Conservation (phyloP, 768 basidiomycete genomes). For the Bullera alba region DNA sequence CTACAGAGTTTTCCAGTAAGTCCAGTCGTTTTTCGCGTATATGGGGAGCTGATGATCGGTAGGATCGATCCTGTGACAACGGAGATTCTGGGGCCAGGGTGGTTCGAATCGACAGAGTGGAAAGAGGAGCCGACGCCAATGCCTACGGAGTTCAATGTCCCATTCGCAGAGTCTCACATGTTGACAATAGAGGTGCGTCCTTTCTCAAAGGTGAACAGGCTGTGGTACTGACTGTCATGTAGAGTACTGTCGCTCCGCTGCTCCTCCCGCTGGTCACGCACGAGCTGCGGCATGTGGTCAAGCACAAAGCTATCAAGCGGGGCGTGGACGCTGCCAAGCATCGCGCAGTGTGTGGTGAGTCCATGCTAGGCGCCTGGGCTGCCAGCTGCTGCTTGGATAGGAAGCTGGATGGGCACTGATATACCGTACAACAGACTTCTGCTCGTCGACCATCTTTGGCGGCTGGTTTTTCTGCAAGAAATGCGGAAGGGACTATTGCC, state of each 20-base stretch:
- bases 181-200: slow-evolving; percentile 24
- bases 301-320: slow-evolving; percentile 26
- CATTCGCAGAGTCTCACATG: slow-evolving; percentile 16
- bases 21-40: background rate
- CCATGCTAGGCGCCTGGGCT: too few relatives aligned
- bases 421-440: slow-evolving; percentile 63
- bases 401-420: background rate
- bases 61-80: slow-evolving; percentile 34
- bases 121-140: slow-evolving; percentile 19
- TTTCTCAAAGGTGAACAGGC: background rate
- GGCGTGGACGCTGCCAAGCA: slow-evolving; percentile 29
- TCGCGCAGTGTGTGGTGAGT: slow-evolving; percentile 36
- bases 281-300: slow-evolving; percentile 34
- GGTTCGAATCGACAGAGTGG: slow-evolving; percentile 28
- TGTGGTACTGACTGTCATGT: background rate
- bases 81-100: slow-evolving; percentile 24
- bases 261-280: slow-evolving; percentile 35
- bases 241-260: slow-evolving; percentile 35
- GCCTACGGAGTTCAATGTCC: slow-evolving; percentile 33
- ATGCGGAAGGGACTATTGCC: slow-evolving; percentile 84
- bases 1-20: slow-evolving; percentile 34
- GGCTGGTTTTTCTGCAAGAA: slow-evolving; percentile 83
- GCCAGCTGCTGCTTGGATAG: too few relatives aligned
- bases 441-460: slow-evolving; percentile 87
- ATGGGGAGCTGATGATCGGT: slow-evolving; percentile 1